A percentile compares a stretch with the other conserved stretches of the same genome.
Conservation (phyloP, 2,329 filamentous ascomycete genomes). For the Clarireedia monteithiana region DNA sequence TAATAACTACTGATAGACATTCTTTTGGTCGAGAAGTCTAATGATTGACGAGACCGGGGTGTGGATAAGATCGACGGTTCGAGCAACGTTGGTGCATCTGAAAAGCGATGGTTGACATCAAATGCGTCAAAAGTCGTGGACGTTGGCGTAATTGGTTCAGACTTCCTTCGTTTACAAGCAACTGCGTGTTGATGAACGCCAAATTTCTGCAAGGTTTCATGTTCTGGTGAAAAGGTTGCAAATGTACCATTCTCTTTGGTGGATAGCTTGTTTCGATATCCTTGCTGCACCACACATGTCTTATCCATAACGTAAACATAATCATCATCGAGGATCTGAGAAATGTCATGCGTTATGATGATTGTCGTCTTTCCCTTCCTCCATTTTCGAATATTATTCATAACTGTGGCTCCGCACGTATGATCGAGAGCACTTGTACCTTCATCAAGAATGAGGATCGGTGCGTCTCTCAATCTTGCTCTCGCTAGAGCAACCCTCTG, state of each 20-base stretch:
- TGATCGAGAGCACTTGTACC: slow-evolving; percentile 79
- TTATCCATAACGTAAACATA: slow-evolving; percentile 74
- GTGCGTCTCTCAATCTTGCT: slow-evolving; percentile 67
- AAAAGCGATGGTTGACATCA: neutral
- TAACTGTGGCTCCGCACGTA: slow-evolving; percentile 57
- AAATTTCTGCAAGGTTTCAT: neutral
- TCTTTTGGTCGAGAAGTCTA: slow-evolving; percentile 6
- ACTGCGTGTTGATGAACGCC: neutral
- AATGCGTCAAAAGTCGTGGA: slow-evolving; percentile 1
- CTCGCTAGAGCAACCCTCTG: slow-evolving; percentile 77
- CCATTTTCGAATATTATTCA: slow-evolving; percentile 72
- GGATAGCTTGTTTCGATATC: slow-evolving; percentile 51
- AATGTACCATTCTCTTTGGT: slow-evolving; percentile 39
- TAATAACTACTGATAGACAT: slow-evolving; percentile 11
- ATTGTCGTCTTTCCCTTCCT: slow-evolving; percentile 77
- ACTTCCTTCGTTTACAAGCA: slow-evolving; percentile 5
- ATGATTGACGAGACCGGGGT: neutral
- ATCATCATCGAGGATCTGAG: slow-evolving; percentile 64
- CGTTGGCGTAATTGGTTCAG: slow-evolving; percentile 10
- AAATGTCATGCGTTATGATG: slow-evolving; percentile 84
- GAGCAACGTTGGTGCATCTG: slow-evolving; percentile 1
- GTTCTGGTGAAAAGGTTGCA: slow-evolving; percentile 33
- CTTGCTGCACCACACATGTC: slow-evolving; percentile 60
- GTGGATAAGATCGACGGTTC: neutral
- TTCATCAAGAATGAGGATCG: slow-evolving; percentile 81